Conservation (phyloP, 768 basidiomycete species). For the Lactarius sanguifluus region DNA sequence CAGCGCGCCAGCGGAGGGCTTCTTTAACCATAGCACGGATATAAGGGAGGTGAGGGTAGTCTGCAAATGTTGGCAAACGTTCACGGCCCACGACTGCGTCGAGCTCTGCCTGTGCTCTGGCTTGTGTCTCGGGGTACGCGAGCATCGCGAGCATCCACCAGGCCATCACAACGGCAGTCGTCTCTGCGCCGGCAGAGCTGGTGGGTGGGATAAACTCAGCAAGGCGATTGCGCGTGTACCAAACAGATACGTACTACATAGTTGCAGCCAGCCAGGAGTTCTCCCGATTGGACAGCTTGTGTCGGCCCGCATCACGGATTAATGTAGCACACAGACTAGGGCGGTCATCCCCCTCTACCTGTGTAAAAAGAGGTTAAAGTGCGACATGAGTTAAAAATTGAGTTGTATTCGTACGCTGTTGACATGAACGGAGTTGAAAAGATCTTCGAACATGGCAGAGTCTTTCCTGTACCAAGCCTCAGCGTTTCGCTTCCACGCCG, state of each 20-base stretch:
- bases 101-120: conserved; percentile 27
- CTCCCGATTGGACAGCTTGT: conserved; percentile 22
- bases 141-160: conserved; percentile 28
- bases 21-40: conserved; percentile 30
- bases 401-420: conserved; percentile 11
- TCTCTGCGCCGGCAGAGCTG: conserved; percentile 29
- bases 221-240: not conserved
- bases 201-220: not conserved
- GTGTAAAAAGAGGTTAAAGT: not conserved
- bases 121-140: conserved; percentile 26
- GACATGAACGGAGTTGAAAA: conserved; percentile 20
- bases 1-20: conserved; percentile 27
- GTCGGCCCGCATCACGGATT: conserved; percentile 21
- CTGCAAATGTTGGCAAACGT: conserved; percentile 26
- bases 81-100: conserved; percentile 28
- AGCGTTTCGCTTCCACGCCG: conserved; percentile 25
- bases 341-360: conserved; percentile 23
- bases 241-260: conserved; percentile 29
- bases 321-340: conserved; percentile 24
- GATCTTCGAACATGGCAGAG: conserved; percentile 22
- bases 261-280: conserved; percentile 31
- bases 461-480: conserved; percentile 22
- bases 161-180: conserved; percentile 28
- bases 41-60: conserved; percentile 26
- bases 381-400: not conserved